Evolutionary conservation across 208 protist genomes (phyloP), one percentile per base, ranked within the genome.

Genomic region (Strigomonas oncopelti): DNA sequence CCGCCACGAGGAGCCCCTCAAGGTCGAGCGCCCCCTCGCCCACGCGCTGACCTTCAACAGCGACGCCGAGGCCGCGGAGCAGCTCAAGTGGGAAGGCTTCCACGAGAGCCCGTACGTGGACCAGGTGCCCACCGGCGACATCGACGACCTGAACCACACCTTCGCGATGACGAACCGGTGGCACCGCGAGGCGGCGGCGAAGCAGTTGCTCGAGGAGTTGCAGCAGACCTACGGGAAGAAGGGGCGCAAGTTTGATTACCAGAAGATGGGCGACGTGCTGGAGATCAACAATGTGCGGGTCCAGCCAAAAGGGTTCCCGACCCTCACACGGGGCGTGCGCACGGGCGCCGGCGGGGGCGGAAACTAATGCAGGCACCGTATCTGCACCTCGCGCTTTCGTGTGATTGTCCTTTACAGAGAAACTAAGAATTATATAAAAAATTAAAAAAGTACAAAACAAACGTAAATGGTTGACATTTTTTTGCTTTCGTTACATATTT

Each of bases 241-340:
- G 69, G 77, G 87, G 25, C 80, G 88, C 32, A 73, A 82, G 27
- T 96, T 96, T 65, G 86, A 91, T 11, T 93, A 93, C 65, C 81
- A 90, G 48, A 96, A 96, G 75, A 94, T 96, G 88, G 91, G 91
- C 24, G 91, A 96, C 71, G 85, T 96, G 45, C 61, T 94, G 63
- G 85, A 88, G 73, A 96, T 96, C 77, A 96, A 96, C 72, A 93
- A 96, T 55, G 87, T 85, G 9, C 84, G 84, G 69, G 88, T 93
- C 68, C 88, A 96, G 77, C 87, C 88, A 14, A 93, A 91, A 65
- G 91, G 91, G 22, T 96, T 96, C 65, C 91, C 91, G 24, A 81
- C 83, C 14, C 67, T 96, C 29, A 75, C 85, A 16, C 79, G 88
- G 13, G 91, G 91, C 13, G 68, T 91, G 74, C 78, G 75, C 55